These are phyloP conservation scores for Rhodosporidiobolus odoratus DNA, from an alignment of 768 basidiomycete genomes.

Conservation along the genomic window DNA sequence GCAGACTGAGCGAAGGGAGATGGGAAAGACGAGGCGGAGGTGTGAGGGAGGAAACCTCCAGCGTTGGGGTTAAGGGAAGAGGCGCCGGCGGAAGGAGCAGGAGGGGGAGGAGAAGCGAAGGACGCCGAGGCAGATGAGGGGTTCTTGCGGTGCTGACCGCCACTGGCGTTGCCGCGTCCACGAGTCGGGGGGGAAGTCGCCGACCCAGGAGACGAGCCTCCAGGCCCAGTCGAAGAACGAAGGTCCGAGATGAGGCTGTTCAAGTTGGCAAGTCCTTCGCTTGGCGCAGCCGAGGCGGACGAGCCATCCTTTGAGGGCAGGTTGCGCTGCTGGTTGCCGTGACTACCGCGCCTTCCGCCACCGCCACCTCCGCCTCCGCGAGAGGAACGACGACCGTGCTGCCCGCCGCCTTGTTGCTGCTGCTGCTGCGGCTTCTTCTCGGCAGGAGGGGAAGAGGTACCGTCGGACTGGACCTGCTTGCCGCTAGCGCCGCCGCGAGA, in stretches of 20 bases:
- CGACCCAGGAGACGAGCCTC: slow-evolving; percentile 4
- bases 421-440: slow-evolving; percentile 7
- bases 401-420: neutral
- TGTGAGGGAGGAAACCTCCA: slow-evolving; percentile 51
- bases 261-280: slow-evolving; percentile 25
- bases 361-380: neutral
- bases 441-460: neutral
- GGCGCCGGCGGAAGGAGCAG: slow-evolving; percentile 64
- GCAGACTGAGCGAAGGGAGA: no score
- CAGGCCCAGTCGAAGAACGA: slow-evolving; percentile 10
- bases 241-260: slow-evolving; percentile 33
- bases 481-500: neutral
- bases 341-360: neutral
- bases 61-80: slow-evolving; percentile 52
- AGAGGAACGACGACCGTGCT: slow-evolving; percentile 7
- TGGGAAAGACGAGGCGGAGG: slow-evolving; percentile 56
- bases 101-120: slow-evolving; percentile 41
- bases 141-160: slow-evolving; percentile 26
- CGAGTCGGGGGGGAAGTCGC: neutral
- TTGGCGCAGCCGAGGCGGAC: neutral
- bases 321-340: neutral
- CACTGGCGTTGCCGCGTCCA: neutral
- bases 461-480: neutral
- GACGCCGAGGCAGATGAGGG: slow-evolving; percentile 1
- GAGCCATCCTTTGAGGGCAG: neutral